Evolutionary conservation across 306 rosid genomes (phyloP).

Genomic region (Citrullus amarus): DNA sequence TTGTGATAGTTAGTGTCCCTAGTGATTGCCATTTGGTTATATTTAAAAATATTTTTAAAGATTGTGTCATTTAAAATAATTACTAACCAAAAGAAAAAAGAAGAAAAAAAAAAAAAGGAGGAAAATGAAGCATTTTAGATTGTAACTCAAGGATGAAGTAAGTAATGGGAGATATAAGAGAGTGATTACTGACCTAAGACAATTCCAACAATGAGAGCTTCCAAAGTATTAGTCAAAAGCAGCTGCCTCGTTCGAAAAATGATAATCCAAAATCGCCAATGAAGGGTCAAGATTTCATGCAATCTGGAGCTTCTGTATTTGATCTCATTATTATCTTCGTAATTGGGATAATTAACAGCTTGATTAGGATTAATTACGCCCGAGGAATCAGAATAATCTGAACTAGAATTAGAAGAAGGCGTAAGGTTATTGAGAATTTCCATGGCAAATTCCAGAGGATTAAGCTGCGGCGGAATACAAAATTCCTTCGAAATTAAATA

Average conservation of each 20-base stretch:
- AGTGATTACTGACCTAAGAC: constrained; percentile 37
- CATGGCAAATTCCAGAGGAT: constrained; percentile 79
- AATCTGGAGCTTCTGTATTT: constrained; percentile 59
- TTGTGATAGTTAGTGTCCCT: too few relatives aligned
- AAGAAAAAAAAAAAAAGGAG: too few relatives aligned
- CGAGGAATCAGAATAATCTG: neutral
- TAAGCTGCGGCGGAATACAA: constrained; percentile 80
- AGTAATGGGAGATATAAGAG: too few relatives aligned
- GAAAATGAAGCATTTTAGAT: too few relatives aligned
- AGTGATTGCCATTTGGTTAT: too few relatives aligned
- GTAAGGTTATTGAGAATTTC: constrained; percentile 46
- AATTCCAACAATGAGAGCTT: constrained; percentile 76
- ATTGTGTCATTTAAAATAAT: too few relatives aligned
- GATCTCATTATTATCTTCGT: constrained; percentile 10
- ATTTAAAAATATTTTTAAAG: too few relatives aligned
- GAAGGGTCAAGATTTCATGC: constrained; percentile 49
- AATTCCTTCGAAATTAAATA: constrained; percentile 49
- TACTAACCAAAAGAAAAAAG: too few relatives aligned
- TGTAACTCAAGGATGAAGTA: too few relatives aligned
- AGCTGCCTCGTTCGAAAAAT: constrained; percentile 71
- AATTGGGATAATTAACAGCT: neutral
- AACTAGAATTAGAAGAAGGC: neutral
- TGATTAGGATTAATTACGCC: neutral
- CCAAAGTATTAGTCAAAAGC: constrained; percentile 60
- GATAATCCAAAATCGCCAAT: constrained; percentile 65